Percentiles rank a stretch among this genome's conserved stretches.
Evolutionary conservation across 2,329 filamentous ascomycete species (phyloP).

Genomic region (Colletotrichum limetticola): DNA sequence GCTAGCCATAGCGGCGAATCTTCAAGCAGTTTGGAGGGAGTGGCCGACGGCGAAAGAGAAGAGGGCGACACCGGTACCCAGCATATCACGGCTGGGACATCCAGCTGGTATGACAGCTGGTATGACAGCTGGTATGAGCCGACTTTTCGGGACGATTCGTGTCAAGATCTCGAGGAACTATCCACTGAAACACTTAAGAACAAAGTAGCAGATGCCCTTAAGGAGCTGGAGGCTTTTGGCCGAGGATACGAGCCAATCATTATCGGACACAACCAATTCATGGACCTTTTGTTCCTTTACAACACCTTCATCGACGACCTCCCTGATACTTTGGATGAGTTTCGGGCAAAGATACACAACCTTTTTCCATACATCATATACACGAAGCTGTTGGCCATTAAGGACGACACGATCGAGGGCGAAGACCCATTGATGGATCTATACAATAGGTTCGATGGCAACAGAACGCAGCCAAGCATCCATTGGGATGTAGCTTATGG

Average conservation of each 20-base stretch:
- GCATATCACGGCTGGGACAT: background rate
- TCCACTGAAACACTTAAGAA: background rate
- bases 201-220: background rate
- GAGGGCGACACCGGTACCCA: background rate
- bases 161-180: background rate
- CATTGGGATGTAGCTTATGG: conserved; percentile 11
- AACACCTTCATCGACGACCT: conserved; percentile 69
- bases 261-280: conserved; percentile 74
- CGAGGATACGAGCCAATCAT: conserved; percentile 50
- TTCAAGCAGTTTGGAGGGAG: background rate
- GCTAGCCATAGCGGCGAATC: background rate
- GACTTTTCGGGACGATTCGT: too few species aligned
- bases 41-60: too few species aligned
- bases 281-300: conserved; percentile 73
- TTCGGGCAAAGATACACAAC: conserved; percentile 45
- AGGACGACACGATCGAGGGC: conserved; percentile 37
- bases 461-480: background rate
- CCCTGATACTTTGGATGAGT: conserved; percentile 64
- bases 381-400: conserved; percentile 68
- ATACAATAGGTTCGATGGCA: background rate
- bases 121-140: background rate
- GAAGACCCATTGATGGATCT: conserved; percentile 24
- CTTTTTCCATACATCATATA: conserved; percentile 40
- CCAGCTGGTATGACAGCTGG: too few species aligned
- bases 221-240: conserved; percentile 37